Evolutionary conservation across 2,329 filamentous ascomycete genomes (phyloP), one percentile per base, ranked within the genome.

Genomic region (Colletotrichum cuscutae): DNA sequence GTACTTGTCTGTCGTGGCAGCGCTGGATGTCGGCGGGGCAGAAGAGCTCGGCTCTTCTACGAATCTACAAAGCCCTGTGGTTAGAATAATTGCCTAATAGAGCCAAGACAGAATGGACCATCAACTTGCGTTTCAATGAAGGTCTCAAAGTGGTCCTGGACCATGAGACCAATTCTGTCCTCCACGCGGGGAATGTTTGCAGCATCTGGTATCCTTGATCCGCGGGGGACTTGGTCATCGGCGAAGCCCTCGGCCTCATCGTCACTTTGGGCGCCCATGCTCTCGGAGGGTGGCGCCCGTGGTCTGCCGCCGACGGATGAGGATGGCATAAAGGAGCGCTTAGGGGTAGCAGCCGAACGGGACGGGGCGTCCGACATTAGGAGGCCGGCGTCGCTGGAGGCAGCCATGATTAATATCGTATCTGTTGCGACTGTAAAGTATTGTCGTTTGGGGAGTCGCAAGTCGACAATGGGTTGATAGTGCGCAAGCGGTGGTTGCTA

Each of bases 1-100:
- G 85, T 95, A 95, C 80, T 93, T 94, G 84, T 95, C 92, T 30
- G 93, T 94, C 4, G 91, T 92, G 58, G 91, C 87, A 32, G 91
- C 91, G 79, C 92, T 94, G 19, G 93, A 93, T 4, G 89, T 86
- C 11, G 92, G 91, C 7, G 87, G 85, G 57, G 87, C 88, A 15
- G 90, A 93, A 3, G 91, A 86, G 6, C 88, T 85, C 3, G 91
- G 91, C 22, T 93, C 92, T 82, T 95, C 93, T 70, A 90, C 86
- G 79, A 92, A 96, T 78, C 88, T 90, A 73, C 24, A 68, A 30
- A 57, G 2, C 24, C 2, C 1, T 9, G 19, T 28, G n/a, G 67
- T 74, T 37, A 78, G 68, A 12, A 5, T 19, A 19, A 30, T n/a
- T 46, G n/a, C n/a, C 6, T 5, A 22, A 3, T 1, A 11, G 8